phyloP scores from a whole-genome alignment of 2,329 filamentous ascomycete genomes.

The Albophoma yamanashiensis region DNA sequence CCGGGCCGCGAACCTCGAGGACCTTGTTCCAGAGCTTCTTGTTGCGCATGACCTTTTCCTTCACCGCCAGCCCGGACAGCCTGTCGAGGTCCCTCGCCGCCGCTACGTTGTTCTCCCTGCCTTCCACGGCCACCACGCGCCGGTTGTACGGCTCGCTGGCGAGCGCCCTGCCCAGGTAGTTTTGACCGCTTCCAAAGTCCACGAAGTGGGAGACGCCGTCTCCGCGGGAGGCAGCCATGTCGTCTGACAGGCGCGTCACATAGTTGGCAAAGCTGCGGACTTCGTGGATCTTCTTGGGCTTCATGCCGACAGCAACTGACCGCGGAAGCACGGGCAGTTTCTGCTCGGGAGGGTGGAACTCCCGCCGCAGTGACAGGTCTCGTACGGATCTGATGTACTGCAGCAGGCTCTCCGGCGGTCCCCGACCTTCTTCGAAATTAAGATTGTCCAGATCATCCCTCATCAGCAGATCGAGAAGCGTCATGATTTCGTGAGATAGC shows the following conservation, averaged over 20 bases:
- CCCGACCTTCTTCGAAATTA: constrained; percentile 12
- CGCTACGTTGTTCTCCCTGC: constrained; percentile 73
- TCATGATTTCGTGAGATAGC: constrained; percentile 57
- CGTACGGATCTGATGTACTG: constrained; percentile 65
- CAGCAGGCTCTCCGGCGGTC: constrained; percentile 47
- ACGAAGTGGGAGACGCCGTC: constrained; percentile 72
- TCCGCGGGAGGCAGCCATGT: constrained; percentile 47
- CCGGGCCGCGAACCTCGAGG: constrained; percentile 25
- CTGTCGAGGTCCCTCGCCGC: constrained; percentile 79
- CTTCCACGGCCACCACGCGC: constrained; percentile 84
- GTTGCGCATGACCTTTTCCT: constrained; percentile 64
- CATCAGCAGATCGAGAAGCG: constrained; percentile 71
- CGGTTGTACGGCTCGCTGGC: constrained; percentile 79
- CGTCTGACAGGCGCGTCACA: constrained; percentile 49
- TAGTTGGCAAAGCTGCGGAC: constrained; percentile 86
- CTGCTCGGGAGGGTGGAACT: constrained; percentile 36
- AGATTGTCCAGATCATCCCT: constrained; percentile 54
- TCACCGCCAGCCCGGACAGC: constrained; percentile 64
- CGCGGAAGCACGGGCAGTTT: constrained; percentile 51
- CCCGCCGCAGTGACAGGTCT: constrained; percentile 53
- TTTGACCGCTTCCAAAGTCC: constrained; percentile 94
- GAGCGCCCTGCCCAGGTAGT: constrained; percentile 83
- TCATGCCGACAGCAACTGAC: constrained; percentile 81
- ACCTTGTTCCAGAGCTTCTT: constrained; percentile 64
- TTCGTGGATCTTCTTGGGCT: constrained; percentile 89